Percentiles rank a stretch among this genome's conserved stretches.
Evolutionary conservation across 1,284 basidiomycete genomes (phyloP).

Genomic region (Ceratobasidium sp.): DNA sequence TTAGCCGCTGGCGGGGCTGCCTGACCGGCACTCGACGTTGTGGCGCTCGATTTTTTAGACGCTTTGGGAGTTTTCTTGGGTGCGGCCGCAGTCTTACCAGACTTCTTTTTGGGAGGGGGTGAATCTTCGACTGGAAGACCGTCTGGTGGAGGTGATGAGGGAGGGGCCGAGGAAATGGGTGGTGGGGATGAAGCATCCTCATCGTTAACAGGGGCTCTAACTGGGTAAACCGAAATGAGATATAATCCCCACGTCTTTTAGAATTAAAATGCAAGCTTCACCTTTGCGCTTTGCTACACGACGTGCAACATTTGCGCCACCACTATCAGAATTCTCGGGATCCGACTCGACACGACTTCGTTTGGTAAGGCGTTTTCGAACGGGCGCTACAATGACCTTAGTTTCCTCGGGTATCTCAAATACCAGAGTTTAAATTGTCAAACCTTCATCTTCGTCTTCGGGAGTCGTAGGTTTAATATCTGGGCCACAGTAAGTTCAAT

Average conservation of each 20-base stretch:
- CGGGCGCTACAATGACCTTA: conserved; percentile 7
- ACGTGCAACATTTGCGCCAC: conserved; percentile 9
- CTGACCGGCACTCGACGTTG: conserved; percentile 58
- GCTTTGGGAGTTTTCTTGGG: conserved; percentile 42
- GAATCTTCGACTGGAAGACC: conserved; percentile 11
- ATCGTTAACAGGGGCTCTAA: conserved; percentile 23
- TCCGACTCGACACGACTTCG: conserved; percentile 28
- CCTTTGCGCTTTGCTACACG: conserved; percentile 35
- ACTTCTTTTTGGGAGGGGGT: conserved; percentile 25
- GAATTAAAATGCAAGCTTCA: not conserved
- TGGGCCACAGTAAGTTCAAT: conserved; percentile 15
- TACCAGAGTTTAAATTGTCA: not conserved
- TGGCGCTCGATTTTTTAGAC: conserved; percentile 54
- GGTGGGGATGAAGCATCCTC: conserved; percentile 26
- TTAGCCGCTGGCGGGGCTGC: conserved; percentile 54
- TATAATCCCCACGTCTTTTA: not conserved
- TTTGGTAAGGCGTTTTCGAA: conserved; percentile 31
- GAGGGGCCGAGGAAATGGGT: conserved; percentile 43
- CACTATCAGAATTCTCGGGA: conserved; percentile 20
- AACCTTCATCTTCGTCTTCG: conserved; percentile 68
- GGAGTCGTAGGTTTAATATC: conserved; percentile 67
- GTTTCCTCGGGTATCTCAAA: not conserved
- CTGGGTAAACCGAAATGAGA: conserved; percentile 8
- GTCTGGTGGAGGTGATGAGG: conserved; percentile 45
- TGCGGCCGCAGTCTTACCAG: conserved; percentile 31